phyloP scores from a whole-genome alignment of 768 basidiomycete species.

The Scleroderma citrinum region DNA sequence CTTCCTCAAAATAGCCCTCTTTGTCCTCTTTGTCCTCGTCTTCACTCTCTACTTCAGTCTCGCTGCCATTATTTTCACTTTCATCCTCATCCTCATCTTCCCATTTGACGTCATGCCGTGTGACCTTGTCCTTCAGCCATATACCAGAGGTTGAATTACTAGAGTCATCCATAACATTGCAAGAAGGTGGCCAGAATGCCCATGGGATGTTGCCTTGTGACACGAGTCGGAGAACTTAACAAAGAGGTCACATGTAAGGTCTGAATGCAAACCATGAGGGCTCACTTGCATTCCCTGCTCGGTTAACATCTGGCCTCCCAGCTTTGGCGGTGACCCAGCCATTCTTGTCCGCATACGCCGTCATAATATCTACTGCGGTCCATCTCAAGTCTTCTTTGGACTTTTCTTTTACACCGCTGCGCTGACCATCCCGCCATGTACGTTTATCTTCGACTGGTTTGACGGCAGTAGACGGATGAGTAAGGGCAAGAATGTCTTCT shows the following conservation, averaged over 20 bases:
- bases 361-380: conserved; percentile 86
- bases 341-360: conserved; percentile 67
- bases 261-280: conserved; percentile 9
- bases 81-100: neutral
- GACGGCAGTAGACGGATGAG: conserved; percentile 39
- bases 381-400: conserved; percentile 41
- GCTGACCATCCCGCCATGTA: conserved; percentile 63
- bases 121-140: conserved; percentile 43
- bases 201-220: conserved; percentile 78
- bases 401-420: conserved; percentile 9
- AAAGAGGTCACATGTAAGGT: neutral
- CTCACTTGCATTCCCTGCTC: conserved; percentile 87
- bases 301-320: conserved; percentile 80
- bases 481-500: conserved; percentile 60
- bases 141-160: conserved; percentile 45
- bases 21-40: no score
- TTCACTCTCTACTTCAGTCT: no score
- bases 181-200: conserved; percentile 77
- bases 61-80: no score
- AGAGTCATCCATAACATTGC: conserved; percentile 17
- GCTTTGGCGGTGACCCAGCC: conserved; percentile 90
- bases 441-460: conserved; percentile 52
- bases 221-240: conserved; percentile 68
- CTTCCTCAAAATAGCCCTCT: no score
- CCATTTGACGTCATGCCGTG: conserved; percentile 23